Evolutionary conservation across 495 filamentous ascomycete species (phyloP), one percentile per base, ranked within the genome.

Genomic region (Aspergillus affinis): DNA sequence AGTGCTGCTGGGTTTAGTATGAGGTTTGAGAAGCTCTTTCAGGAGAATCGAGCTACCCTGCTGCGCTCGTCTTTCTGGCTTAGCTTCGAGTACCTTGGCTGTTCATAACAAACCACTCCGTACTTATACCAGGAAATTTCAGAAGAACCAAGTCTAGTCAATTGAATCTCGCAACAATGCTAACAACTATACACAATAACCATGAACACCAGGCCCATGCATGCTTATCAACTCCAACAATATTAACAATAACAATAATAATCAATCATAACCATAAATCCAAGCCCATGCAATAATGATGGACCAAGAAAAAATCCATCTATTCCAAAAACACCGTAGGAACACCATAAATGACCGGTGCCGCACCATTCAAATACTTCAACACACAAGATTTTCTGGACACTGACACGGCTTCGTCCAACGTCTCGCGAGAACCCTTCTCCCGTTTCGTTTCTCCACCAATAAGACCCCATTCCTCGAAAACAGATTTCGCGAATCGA

Each of bases 321-420:
- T 68, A 82, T 59, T 74, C 72, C 62, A 98, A 79, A 76, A 90
- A 96, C 60, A 96, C 90, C 59, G 61, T 58, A 5, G 94, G 94
- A 68, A 98, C 85, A 2, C 94, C 94, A 81, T 98, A 98, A 47
- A 98, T 90, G 54, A 91, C 92, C 17, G 91, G 89, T 61, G 92
- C 92, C 12, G 93, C 94, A 0, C 91, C 94, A 67, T 95, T 98
- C 61, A 98, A 78, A 78, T 95, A 97, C 67, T 84, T 83, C 74
- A 98, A 85, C 61, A 89, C 82, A 76, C 94, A 98, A 6, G 85
- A 84, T 36, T 82, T 80, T 53, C 90, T 81, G 13, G 88, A 89
- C 65, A 77, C 80, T 4, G 85, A 85, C 9, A 97, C 89, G 0
- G 95, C 95, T 68, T 92, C 84, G 32, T 91, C 89, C 59, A 98